Base-by-base conservation (phyloP, 1,139 yeast species). In the Geotrichum carabidarum region DNA sequence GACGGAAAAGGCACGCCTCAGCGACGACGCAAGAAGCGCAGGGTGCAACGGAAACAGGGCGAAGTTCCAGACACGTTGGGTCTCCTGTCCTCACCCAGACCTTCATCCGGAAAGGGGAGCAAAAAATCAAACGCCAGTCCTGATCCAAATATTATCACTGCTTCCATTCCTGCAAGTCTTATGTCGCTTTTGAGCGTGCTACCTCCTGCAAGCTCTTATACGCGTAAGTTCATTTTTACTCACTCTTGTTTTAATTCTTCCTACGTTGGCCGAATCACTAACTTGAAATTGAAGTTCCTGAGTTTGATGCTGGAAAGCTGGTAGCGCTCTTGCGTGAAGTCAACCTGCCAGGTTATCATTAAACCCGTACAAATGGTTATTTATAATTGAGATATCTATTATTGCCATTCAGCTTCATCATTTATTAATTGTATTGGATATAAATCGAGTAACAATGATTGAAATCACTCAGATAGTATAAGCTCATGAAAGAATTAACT, bases 131-230 rank as follows among this genome's bases (percentile, higher is more conserved):
- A 12, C 14, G 12, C 32, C 22, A 18, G 34, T 11, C n/a, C 34
- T 22, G 34, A 22, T 12, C 15, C 17, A 4, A 15, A 34, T 12
- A 42, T 15, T 8, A 15, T 12, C 27, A 17, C 45, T 6, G 34
- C 35, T 4, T 22, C 44, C 1, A 50, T 67, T 17, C 68, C 69
- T 2, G 51, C 59, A 4, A 62, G 62, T 8, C 59, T 68, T 34
- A 48, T 64, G 53, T 53, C 57, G 9, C 57, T 70, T 30, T 50
- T 70, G 51, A 57, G 62, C 11, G 57, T 58, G 18, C 61, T 70
- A 9, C 73, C 73, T n/a, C 67, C 69, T 2, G 66, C 69, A 11
- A 56, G 60, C 17, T 51, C 63, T 3, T 67, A 68, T 54, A 65
- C 65, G 36, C 59, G 63, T 18, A 60, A 56, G 42, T 41, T 31